These are phyloP conservation scores for Acanthamoeba royreba DNA, from an alignment of 208 protist species.

Conservation along the genomic window DNA sequence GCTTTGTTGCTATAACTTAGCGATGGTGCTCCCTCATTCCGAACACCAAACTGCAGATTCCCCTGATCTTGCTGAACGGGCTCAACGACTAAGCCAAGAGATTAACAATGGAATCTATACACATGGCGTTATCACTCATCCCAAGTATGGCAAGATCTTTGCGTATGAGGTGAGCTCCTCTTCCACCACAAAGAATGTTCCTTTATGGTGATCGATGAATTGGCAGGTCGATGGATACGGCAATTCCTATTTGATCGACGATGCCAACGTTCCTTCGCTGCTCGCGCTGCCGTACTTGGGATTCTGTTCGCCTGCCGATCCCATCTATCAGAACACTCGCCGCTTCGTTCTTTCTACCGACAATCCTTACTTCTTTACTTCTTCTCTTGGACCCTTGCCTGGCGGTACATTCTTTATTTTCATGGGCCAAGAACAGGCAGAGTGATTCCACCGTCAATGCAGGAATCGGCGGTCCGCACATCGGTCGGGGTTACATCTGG, in stretches of 20 bases:
- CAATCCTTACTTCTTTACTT: not conserved
- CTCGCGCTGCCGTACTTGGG: slow-evolving; percentile 60
- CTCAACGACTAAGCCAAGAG: not conserved
- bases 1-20: too few species aligned
- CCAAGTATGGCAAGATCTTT: slow-evolving; percentile 45
- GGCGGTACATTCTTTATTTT: not conserved
- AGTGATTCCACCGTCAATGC: not conserved
- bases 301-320: not conserved
- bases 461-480: slow-evolving; percentile 63
- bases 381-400: not conserved
- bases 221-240: slow-evolving; percentile 55
- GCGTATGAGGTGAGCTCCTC: slow-evolving; percentile 54
- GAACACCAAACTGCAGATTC: not conserved
- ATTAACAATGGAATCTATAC: slow-evolving; percentile 43
- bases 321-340: slow-evolving; percentile 39
- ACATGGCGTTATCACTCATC: not conserved
- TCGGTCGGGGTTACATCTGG: slow-evolving; percentile 51
- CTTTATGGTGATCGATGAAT: not conserved
- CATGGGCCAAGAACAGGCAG: not conserved
- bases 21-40: too few species aligned
- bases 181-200: not conserved
- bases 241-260: slow-evolving; percentile 59
- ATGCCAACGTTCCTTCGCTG: slow-evolving; percentile 61
- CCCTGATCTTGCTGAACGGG: not conserved
- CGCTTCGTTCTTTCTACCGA: not conserved